Evolutionary conservation across 208 protist genomes (phyloP).

Genomic region (Leishmania tarentolae): DNA sequence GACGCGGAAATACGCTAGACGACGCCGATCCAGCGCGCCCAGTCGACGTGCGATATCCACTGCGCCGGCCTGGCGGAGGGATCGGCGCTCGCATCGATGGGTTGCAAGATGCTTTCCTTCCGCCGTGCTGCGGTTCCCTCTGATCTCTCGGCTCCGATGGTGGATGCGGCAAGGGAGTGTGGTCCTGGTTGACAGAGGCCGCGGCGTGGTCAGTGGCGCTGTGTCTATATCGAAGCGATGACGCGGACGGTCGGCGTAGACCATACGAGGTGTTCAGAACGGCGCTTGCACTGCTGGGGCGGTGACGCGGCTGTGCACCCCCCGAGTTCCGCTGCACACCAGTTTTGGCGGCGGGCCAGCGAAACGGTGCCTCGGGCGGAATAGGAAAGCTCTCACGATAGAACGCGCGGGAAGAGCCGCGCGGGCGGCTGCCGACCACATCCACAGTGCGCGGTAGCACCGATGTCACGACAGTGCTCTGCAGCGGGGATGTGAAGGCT

Average conservation of each 20-base stretch:
- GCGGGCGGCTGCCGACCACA: constrained; percentile 22
- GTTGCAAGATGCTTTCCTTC: not conserved
- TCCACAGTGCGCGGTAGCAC: constrained; percentile 55
- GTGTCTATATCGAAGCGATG: not conserved
- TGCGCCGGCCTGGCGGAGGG: constrained; percentile 7
- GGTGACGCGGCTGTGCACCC: not conserved
- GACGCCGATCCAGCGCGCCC: not conserved
- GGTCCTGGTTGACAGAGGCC: not conserved
- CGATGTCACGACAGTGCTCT: constrained; percentile 69
- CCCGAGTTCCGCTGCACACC: not conserved
- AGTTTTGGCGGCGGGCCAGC: not conserved
- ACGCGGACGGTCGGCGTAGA: not conserved
- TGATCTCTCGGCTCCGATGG: not conserved
- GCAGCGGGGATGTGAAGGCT: constrained; percentile 14
- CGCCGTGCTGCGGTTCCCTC: not conserved
- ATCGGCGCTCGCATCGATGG: constrained; percentile 8
- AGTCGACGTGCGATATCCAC: not conserved
- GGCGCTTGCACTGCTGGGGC: constrained; percentile 15
- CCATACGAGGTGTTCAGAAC: constrained; percentile 9
- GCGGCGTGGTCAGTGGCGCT: not conserved
- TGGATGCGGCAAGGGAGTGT: not conserved
- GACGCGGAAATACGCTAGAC: no score
- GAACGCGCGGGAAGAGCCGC: not conserved
- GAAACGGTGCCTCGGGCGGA: not conserved
- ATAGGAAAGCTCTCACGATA: not conserved